phyloP scores from a whole-genome alignment of 2,329 filamentous ascomycete genomes.

The Corynespora cassiicola region DNA sequence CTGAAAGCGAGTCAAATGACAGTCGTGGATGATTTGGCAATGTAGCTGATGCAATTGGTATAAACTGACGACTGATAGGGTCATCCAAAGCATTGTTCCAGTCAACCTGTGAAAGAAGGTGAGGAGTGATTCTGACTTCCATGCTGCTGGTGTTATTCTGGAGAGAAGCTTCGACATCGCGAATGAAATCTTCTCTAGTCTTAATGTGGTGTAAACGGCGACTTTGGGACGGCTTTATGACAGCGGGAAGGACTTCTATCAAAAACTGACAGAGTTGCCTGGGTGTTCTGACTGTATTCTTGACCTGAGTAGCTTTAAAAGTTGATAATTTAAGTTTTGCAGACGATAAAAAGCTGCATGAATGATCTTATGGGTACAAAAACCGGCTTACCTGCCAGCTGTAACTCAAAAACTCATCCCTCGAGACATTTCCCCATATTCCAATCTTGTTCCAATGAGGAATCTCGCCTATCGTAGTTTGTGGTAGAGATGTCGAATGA shows the following conservation, averaged over 20 bases:
- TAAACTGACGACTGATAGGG: neutral
- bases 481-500: no score
- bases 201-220: constrained; percentile 46
- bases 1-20: neutral
- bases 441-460: neutral
- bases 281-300: no score
- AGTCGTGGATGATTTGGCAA: neutral
- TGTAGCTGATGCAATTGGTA: neutral
- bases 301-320: no score
- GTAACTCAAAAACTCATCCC: neutral
- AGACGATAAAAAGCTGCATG: no score
- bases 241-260: no score
- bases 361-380: no score
- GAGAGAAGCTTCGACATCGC: constrained; percentile 59
- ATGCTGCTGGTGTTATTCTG: no score
- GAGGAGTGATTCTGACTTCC: neutral
- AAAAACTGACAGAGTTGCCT: no score
- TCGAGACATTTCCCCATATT: neutral
- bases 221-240: constrained; percentile 26
- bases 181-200: constrained; percentile 60
- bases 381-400: constrained; percentile 2
- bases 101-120: neutral
- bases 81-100: neutral
- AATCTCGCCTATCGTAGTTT: no score
- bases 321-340: no score